Percentiles rank a stretch among this genome's conserved stretches.
phyloP scores from a whole-genome alignment of 2,329 filamentous ascomycete genomes.

The Akanthomyces uredinophilus region DNA sequence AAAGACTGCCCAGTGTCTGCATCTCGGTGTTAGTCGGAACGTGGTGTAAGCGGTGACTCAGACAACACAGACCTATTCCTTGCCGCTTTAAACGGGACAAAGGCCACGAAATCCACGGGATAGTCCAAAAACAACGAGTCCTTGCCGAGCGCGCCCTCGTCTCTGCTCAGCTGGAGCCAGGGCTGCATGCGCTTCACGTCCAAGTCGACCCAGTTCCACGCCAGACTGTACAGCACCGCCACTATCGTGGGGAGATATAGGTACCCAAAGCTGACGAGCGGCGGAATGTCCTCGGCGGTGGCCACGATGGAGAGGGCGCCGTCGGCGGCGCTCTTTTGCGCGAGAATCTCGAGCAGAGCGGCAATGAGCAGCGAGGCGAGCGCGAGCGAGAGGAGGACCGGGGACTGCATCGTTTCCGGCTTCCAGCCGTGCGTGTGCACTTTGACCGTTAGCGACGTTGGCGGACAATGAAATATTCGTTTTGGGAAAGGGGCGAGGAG shows the following conservation, averaged over 20 bases:
- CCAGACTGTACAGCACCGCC: slow-evolving; percentile 49
- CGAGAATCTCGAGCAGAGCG: slow-evolving; percentile 39
- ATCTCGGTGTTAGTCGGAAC: background rate
- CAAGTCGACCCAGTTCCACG: slow-evolving; percentile 57
- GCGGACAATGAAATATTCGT: background rate
- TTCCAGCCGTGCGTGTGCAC: slow-evolving; percentile 3
- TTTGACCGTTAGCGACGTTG: background rate
- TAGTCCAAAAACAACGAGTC: slow-evolving; percentile 50
- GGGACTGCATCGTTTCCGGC: slow-evolving; percentile 11
- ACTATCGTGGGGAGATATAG: slow-evolving; percentile 49
- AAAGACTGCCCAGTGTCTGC: slow-evolving; percentile 50
- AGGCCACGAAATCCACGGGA: slow-evolving; percentile 36
- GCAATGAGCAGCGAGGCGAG: slow-evolving; percentile 36
- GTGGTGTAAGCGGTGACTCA: too few species aligned
- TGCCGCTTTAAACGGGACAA: slow-evolving; percentile 28
- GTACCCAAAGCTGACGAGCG: slow-evolving; percentile 34
- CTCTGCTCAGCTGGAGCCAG: slow-evolving; percentile 51
- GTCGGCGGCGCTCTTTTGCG: slow-evolving; percentile 31
- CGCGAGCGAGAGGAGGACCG: slow-evolving; percentile 34
- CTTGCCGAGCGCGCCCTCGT: slow-evolving; percentile 35
- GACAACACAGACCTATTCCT: background rate
- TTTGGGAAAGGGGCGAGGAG: too few species aligned
- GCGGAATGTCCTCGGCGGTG: slow-evolving; percentile 29
- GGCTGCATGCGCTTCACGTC: slow-evolving; percentile 56
- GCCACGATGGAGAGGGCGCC: slow-evolving; percentile 35